Evolutionary conservation across 371 early-diverging fungal genomes (phyloP), one percentile per base, ranked within the genome.

Genomic region (Mortierella polycephala): DNA sequence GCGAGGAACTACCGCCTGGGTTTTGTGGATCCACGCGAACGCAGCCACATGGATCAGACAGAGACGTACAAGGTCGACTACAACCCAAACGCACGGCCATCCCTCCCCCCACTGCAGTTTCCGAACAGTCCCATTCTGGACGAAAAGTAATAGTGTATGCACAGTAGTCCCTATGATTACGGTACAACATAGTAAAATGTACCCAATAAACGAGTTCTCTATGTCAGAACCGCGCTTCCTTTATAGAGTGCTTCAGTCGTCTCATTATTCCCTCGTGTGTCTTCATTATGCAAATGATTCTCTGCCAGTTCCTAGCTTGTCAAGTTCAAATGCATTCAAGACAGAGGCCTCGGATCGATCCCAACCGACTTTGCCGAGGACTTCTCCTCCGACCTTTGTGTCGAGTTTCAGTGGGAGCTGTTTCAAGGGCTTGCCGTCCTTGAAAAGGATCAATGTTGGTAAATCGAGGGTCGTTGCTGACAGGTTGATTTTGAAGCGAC

Each of bases 301-400:
- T 40, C 58, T 67, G 12, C 79, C 79, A 7, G 71, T 68, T 11
- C 79, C 72, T 14, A 77, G 60, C 16, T 64, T 57, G 10, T 50
- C 65, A 53, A 77, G 23, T 46, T 77, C 79, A 69, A 77, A 77
- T 6, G 65, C 66, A 30, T 12, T n/a, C 23, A 50, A 52, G 21
- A 77, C 79, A 23, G 79, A 77, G 4, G 41, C 45, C 45, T 68
- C 72, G 13, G 79, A 77, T 54, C 79, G 79, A 20, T 77, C 79
- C 79, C 79, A 77, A 18, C 79, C 79, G 41, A 77, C 72, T 47
- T 77, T 77, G 67, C 79, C 79, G 18, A 77, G 50, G 21, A 77
- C 65, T 11, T 67, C 72, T 46, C 79, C 69, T 44, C 72, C 79
- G 10, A 67, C 61, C 42, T 50, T 77, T 11, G 72, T 77, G 5